Evolutionary conservation across 805 yeast genomes (phyloP), one percentile per base, ranked within the genome.

Genomic region (Myxozyma vanderwaltii): DNA sequence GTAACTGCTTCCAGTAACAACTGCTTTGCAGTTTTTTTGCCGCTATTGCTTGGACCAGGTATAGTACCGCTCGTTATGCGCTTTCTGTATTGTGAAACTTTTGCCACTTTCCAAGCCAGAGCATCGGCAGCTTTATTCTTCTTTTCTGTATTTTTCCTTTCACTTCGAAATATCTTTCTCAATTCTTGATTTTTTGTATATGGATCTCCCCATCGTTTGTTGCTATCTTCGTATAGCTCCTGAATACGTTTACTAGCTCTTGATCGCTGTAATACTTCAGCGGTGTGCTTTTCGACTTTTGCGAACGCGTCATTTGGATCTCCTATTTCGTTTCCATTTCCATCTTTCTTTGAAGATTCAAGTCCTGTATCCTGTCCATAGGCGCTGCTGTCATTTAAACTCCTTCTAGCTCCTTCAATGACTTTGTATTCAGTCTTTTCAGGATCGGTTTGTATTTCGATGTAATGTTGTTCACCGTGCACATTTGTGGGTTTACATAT

Each of bases 381-480:
- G 17, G 48, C 63, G n/a, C 65, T 54, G 7, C 31, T 45, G 29
- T 47, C 63, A 24, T 56, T 59, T 4, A 44, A 50, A 51, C 60
- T 61, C 43, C 51, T 29, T 21, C 60, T 49, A 10, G 69, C 73
- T 7, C 73, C 73, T 12, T 50, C 54, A 2, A 48, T 46, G 13
- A 70, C 60, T n/a, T 36, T 59, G 43, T 72, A 72, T 19, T 51
- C 53, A 1, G 73, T 64, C 27, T 68, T 71, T 54, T 68, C 51
- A 8, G 75, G 75, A 63, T 72, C 74, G 5, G 75, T 72, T 24
- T 63, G 58, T 23, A 72, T 70, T 31, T 61, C 70, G 23, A 71
- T 55, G 7, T 19, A 26, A 33, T 68, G 63, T 13, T 24, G 46
- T 21, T 35, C 40, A 17, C 49, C 38, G 8, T 44, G 48, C n/a